Conservation (phyloP, 2,329 filamentous ascomycete species). For the Zopfia rhizophila region DNA sequence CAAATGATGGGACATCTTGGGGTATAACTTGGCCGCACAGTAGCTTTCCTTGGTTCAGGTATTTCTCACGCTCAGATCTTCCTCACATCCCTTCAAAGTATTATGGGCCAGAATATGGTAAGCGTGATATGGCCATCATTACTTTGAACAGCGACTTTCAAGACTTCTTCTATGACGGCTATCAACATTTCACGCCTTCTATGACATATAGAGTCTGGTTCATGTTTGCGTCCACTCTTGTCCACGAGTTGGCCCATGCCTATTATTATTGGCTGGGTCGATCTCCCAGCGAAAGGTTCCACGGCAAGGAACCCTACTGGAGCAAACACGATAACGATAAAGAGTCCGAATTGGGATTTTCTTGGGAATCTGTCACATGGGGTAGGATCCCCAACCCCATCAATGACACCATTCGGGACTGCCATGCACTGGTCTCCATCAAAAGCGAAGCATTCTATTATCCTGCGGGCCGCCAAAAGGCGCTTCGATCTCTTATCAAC, state of each 20-base stretch:
- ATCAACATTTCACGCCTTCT: not conserved
- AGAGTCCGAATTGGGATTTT: constrained; percentile 25
- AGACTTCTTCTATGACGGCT: constrained; percentile 18
- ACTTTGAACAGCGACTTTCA: constrained; percentile 21
- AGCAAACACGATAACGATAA: constrained; percentile 11
- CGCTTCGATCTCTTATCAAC: not conserved
- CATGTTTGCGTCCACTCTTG: constrained; percentile 25
- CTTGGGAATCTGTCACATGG: constrained; percentile 23
- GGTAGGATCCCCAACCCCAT: constrained; percentile 18
- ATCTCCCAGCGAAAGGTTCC: not conserved
- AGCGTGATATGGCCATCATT: constrained; percentile 17
- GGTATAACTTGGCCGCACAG: constrained; percentile 13
- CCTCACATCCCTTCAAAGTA: constrained; percentile 7
- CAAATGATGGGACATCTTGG: not conserved
- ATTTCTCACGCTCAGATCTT: constrained; percentile 13
- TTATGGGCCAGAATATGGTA: not conserved
- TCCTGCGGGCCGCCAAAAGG: not conserved
- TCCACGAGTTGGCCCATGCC: constrained; percentile 34
- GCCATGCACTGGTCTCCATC: constrained; percentile 8
- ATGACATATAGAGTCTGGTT: constrained; percentile 20
- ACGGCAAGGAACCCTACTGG: constrained; percentile 26
- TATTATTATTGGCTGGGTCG: constrained; percentile 25
- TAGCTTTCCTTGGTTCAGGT: constrained; percentile 10
- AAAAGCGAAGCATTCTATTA: constrained; percentile 4
- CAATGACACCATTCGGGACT: not conserved